Conservation (phyloP, 805 yeast genomes). For the Limtongia smithiae region DNA sequence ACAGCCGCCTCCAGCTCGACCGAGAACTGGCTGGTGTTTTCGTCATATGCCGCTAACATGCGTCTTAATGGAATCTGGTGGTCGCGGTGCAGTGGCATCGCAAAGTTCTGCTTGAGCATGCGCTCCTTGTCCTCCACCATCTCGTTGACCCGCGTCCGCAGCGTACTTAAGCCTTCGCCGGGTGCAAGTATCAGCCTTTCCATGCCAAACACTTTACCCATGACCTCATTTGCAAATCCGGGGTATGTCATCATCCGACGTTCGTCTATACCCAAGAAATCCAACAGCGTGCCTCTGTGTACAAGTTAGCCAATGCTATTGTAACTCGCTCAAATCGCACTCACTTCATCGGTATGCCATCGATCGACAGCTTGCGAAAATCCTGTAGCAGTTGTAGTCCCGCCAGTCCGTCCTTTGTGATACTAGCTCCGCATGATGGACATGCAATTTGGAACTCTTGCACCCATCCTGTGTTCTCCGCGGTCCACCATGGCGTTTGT, state of each 20-base stretch:
- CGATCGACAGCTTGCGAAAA: not conserved
- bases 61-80: slow-evolving; percentile 9
- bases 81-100: not conserved
- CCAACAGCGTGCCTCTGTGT: slow-evolving; percentile 1
- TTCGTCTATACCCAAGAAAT: slow-evolving; percentile 1
- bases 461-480: not conserved
- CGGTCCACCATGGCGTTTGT: not conserved
- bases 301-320: too few relatives aligned
- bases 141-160: not conserved
- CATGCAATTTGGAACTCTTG: not conserved
- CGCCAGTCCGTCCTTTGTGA: not conserved
- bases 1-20: slow-evolving; percentile 27
- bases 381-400: slow-evolving; percentile 1
- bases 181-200: not conserved
- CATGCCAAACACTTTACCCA: not conserved
- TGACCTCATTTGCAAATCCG: slow-evolving; percentile 1
- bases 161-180: not conserved
- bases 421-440: not conserved
- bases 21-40: slow-evolving; percentile 17
- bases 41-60: slow-evolving; percentile 22
- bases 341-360: slow-evolving; percentile 5
- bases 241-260: not conserved
- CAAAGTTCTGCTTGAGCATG: not conserved
- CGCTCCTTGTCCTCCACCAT: not conserved
- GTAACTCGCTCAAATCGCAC: too few relatives aligned